These are phyloP conservation scores for Zea luxurians DNA, from an alignment of 176 grass and related monocot genomes.

Conservation along the genomic window DNA sequence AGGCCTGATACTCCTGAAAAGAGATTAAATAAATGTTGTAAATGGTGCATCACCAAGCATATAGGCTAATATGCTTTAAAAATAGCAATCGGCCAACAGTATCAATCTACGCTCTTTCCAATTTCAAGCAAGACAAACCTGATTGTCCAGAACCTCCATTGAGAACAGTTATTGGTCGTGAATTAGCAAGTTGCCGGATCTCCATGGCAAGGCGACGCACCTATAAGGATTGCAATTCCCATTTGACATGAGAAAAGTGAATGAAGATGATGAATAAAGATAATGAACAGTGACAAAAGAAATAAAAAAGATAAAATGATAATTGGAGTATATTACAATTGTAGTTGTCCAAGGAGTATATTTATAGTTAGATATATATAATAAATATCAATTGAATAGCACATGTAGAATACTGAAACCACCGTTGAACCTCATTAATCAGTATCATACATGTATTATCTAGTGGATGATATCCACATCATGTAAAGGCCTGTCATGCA, in stretches of 20 bases:
- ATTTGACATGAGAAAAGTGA: slow-evolving; percentile 36
- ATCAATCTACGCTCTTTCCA: neutral
- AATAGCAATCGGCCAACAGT: neutral
- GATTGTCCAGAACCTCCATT: slow-evolving; percentile 67
- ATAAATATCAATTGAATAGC: neutral
- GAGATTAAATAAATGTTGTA: slow-evolving; percentile 30
- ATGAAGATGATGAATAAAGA: slow-evolving; percentile 12
- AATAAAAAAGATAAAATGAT: neutral
- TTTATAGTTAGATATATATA: neutral
- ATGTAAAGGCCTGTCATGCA: neutral
- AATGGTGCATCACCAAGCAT: slow-evolving; percentile 29
- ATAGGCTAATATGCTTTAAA: neutral
- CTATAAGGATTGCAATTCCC: slow-evolving; percentile 41
- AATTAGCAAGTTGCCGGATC: slow-evolving; percentile 51
- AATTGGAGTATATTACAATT: neutral
- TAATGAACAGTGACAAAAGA: neutral
- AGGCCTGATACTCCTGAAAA: slow-evolving; percentile 65
- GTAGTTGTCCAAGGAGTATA: neutral
- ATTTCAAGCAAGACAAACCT: slow-evolving; percentile 53
- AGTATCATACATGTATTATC: neutral
- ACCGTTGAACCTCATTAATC: neutral
- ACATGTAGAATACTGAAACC: neutral
- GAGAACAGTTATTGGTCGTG: slow-evolving; percentile 67
- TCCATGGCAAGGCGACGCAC: slow-evolving; percentile 70
- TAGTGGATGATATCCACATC: neutral